Conservation (phyloP, 1,284 basidiomycete genomes). For the Cryptococcus amylolentus region DNA sequence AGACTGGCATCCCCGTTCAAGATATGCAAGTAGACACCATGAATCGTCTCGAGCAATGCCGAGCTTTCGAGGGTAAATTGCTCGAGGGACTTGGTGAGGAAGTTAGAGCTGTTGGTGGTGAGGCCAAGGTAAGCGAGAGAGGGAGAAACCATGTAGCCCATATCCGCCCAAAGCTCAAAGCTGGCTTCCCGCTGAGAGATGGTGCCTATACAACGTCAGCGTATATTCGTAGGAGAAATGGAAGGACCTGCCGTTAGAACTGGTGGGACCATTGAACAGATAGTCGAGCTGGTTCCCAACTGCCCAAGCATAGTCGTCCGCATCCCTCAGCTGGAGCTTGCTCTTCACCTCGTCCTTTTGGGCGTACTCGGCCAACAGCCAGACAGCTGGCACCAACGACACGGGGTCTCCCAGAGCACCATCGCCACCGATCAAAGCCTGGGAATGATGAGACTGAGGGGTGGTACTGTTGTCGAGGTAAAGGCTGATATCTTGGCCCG, state of each 20-base stretch:
- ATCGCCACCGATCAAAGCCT: conserved; percentile 26
- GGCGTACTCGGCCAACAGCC: conserved; percentile 28
- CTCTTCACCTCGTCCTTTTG: conserved; percentile 8
- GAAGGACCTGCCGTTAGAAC: conserved; percentile 16
- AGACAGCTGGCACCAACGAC: conserved; percentile 24
- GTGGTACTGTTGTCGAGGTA: conserved; percentile 12
- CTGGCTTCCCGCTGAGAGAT: conserved; percentile 30
- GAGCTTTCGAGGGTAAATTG: conserved; percentile 55
- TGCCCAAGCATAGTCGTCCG: conserved; percentile 32
- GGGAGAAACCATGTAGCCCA: conserved; percentile 62
- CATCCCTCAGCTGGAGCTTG: background rate
- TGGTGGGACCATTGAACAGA: conserved; percentile 13
- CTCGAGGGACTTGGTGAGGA: conserved; percentile 53
- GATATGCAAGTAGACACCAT: conserved; percentile 54
- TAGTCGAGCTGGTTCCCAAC: conserved; percentile 31
- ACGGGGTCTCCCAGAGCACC: conserved; percentile 33
- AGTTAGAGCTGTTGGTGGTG: conserved; percentile 49
- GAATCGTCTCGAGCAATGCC: conserved; percentile 49
- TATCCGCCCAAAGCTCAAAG: conserved; percentile 56
- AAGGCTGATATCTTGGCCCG: conserved; percentile 5
- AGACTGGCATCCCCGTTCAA: conserved; percentile 54
- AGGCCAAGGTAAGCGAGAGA: conserved; percentile 59
- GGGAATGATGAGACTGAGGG: conserved; percentile 7
- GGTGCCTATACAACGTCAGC: conserved; percentile 10
- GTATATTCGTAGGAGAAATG: background rate